Base-by-base conservation (phyloP, 805 yeast species). In the Schwanniomyces yamadae region DNA sequence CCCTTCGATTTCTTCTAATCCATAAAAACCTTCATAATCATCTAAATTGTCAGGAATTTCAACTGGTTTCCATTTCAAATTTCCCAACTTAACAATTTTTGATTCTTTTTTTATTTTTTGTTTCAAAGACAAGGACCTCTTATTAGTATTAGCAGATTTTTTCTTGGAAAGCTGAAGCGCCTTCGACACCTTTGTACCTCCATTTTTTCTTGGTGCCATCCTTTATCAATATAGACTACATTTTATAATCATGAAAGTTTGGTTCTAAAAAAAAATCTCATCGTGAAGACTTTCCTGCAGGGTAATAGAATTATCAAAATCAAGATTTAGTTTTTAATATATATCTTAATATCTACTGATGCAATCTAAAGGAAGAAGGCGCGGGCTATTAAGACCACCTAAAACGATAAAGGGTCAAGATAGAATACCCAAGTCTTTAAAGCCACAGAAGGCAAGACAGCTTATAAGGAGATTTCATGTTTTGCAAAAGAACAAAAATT, bases 1-100 rank as follows among this genome's bases (percentile, higher is more conserved):
- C 28, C 96, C 97, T 39, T 88, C 96, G 33, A 93, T 73, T 56
- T 91, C 98, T 57, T 91, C 99, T 23, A 93, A 65, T 0, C 97
- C 99, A 56, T 81, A 88, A 50, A 90, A 83, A 0, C 96, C 96
- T 46, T 85, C 90, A 53, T 84, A 86, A 58, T 88, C 96, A 41
- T 81, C 95, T 33, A 86, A 61, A 17, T 87, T 81, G 44, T 86
- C 91, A 4, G 95, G 91, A 34, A 90, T 74, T 2, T 81, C 84
- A 6, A 90, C 95, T 3, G 81, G 55, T 45, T 83, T 84, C 99
- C 99, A 91, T 6, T 68, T 63, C 44, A 85, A 61, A 13, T 69
- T 68, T 43, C 72, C 72, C 2, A 76, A 73, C 16, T 64, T 65
- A 11, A 80, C 77, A 16, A 71, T 50, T 36, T 65, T 69, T 19